These are phyloP conservation scores for Lipomyces kockii DNA, from an alignment of 805 yeast species.

Conservation along the genomic window DNA sequence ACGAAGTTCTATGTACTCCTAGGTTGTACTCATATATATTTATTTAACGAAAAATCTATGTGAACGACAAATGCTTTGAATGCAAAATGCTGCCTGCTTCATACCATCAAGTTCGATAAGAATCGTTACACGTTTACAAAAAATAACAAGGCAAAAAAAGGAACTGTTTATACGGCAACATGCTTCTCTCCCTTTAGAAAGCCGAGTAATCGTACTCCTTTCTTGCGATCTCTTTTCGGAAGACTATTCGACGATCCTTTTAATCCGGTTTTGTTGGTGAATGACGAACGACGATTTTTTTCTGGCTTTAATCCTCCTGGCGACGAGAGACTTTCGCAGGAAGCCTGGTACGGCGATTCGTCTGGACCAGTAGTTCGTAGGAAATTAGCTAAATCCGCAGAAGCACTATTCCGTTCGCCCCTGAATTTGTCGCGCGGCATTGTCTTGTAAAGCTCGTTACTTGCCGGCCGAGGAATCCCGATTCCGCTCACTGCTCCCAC, in stretches of 20 bases:
- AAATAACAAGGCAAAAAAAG: not conserved
- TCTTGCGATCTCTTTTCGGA: not conserved
- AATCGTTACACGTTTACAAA: not conserved
- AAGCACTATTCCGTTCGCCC: not conserved
- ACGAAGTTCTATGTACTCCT: too few relatives aligned
- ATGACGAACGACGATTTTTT: not conserved
- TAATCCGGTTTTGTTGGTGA: not conserved
- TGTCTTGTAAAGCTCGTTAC: not conserved
- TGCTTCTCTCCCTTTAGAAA: conserved; percentile 9
- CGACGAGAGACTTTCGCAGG: not conserved
- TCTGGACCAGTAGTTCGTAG: conserved; percentile 6
- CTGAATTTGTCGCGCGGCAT: not conserved
- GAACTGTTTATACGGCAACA: not conserved
- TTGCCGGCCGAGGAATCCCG: not conserved
- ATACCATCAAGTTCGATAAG: not conserved
- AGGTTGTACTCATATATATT: too few relatives aligned
- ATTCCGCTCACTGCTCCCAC: conserved; percentile 8
- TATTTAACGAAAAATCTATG: too few relatives aligned
- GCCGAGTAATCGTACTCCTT: not conserved
- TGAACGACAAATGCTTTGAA: too few relatives aligned
- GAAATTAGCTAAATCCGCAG: not conserved
- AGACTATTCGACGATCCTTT: not conserved
- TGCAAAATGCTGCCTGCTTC: too few relatives aligned
- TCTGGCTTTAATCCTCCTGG: not conserved
- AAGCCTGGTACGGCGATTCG: not conserved